phyloP scores from a whole-genome alignment of 2,329 filamentous ascomycete genomes.

The Ophiostoma sp. region DNA sequence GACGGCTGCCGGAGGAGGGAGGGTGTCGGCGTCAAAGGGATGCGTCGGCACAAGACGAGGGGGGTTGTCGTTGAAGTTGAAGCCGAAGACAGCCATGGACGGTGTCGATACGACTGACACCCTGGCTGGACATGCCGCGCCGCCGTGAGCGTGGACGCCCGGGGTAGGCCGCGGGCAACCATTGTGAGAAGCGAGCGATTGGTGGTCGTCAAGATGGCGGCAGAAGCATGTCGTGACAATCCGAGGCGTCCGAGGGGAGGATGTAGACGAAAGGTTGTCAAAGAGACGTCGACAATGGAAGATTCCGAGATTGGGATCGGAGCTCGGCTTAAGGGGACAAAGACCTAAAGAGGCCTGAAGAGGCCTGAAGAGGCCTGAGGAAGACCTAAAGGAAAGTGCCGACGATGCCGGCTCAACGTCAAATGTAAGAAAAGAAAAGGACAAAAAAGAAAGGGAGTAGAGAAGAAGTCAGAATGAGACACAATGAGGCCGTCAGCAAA shows the following conservation, averaged over 20 bases:
- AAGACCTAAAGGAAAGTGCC: background rate
- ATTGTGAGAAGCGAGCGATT: constrained; percentile 20
- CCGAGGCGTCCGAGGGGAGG: background rate
- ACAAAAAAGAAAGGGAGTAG: background rate
- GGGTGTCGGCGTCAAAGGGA: background rate
- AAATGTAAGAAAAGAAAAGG: background rate
- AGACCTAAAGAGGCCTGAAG: background rate
- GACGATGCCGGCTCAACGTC: background rate
- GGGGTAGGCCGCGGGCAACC: constrained; percentile 27
- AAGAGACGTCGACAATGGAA: background rate
- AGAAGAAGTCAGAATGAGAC: background rate
- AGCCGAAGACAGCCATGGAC: constrained; percentile 15
- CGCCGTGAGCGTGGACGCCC: constrained; percentile 28
- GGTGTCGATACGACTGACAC: constrained; percentile 10
- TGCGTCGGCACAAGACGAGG: background rate
- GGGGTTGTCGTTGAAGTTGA: background rate
- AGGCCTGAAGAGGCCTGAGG: background rate
- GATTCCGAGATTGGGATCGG: background rate
- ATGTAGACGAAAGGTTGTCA: background rate
- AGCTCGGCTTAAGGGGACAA: background rate
- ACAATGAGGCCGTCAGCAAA: background rate
- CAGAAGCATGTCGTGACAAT: background rate
- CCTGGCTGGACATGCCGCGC: constrained; percentile 18
- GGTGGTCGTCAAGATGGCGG: background rate
- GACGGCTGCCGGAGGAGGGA: constrained; percentile 17